These are phyloP conservation scores for Lactifluus volemus DNA, from an alignment of 768 basidiomycete species.

Conservation along the genomic window DNA sequence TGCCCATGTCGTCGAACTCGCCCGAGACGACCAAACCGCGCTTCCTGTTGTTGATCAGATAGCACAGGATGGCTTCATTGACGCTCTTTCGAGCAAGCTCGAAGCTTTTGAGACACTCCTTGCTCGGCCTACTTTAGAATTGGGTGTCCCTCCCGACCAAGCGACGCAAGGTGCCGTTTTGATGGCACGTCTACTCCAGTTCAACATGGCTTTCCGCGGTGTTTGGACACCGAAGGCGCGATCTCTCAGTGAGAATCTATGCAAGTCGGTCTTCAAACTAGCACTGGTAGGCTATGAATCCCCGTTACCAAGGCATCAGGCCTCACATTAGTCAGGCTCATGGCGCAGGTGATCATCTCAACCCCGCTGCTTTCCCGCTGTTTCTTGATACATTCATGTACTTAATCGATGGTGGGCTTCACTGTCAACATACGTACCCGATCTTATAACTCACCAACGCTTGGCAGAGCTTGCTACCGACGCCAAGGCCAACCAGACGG, in stretches of 20 bases:
- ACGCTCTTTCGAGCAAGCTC: conserved; percentile 40
- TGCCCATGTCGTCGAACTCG: conserved; percentile 57
- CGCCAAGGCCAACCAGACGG: conserved; percentile 42
- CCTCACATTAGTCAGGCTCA: conserved; percentile 37
- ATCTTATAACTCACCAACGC: background rate
- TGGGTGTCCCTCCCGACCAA: conserved; percentile 15
- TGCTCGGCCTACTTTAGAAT: conserved; percentile 18
- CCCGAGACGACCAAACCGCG: conserved; percentile 37
- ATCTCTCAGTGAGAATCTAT: conserved; percentile 37
- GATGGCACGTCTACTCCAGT: conserved; percentile 61
- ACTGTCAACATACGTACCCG: background rate
- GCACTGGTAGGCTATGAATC: conserved; percentile 16
- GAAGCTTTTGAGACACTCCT: conserved; percentile 27
- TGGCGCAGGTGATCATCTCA: conserved; percentile 43
- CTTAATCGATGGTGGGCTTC: conserved; percentile 56
- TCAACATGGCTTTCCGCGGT: conserved; percentile 56
- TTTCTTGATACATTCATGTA: conserved; percentile 69
- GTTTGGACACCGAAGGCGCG: conserved; percentile 46
- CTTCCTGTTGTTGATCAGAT: conserved; percentile 43
- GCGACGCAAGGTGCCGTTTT: conserved; percentile 41
- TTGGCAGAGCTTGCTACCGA: conserved; percentile 53
- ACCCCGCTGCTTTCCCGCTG: conserved; percentile 52
- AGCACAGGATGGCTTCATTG: conserved; percentile 51
- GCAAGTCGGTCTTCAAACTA: conserved; percentile 33
- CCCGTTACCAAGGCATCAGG: background rate